Conservation (phyloP, 192 early-diverging fungal species). For the Chytriomyces sp. region DNA sequence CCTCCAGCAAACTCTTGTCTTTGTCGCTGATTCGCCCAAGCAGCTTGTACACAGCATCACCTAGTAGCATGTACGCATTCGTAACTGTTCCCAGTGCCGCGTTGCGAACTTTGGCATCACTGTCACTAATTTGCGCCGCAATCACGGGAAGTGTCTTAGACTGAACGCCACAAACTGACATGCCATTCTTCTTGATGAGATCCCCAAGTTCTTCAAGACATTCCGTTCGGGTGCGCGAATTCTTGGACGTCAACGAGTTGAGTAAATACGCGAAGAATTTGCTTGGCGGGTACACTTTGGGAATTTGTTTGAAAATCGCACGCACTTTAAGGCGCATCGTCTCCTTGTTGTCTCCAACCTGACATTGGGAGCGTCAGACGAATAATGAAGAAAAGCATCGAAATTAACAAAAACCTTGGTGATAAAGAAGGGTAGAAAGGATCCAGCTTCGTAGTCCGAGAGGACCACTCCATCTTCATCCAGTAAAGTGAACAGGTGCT, state of each 20-base stretch:
- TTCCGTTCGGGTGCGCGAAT: constrained; percentile 77
- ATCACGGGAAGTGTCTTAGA: constrained; percentile 72
- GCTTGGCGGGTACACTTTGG: constrained; percentile 76
- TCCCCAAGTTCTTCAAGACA: constrained; percentile 77
- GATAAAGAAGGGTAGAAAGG: constrained; percentile 75
- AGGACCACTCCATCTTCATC: constrained; percentile 66
- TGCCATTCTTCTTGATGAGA: constrained; percentile 72
- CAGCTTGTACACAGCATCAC: constrained; percentile 73
- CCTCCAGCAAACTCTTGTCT: constrained; percentile 79
- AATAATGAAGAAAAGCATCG: constrained; percentile 14
- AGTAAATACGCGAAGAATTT: constrained; percentile 75
- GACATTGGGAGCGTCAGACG: constrained; percentile 26
- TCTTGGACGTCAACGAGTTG: constrained; percentile 75
- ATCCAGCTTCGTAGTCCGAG: constrained; percentile 79
- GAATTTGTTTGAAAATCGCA: constrained; percentile 68
- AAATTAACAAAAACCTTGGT: constrained; percentile 44
- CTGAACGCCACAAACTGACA: constrained; percentile 63
- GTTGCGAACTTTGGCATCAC: constrained; percentile 80
- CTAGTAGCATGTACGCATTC: constrained; percentile 73
- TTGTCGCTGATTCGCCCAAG: constrained; percentile 75
- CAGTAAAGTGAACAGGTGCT: constrained; percentile 69
- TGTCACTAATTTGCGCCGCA: constrained; percentile 73
- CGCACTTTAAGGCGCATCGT: constrained; percentile 72
- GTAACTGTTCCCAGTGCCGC: constrained; percentile 74
- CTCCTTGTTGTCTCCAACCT: constrained; percentile 87